Evolutionary conservation across 2,329 filamentous ascomycete species (phyloP).

Genomic region (Ambrosiella beaveri): DNA sequence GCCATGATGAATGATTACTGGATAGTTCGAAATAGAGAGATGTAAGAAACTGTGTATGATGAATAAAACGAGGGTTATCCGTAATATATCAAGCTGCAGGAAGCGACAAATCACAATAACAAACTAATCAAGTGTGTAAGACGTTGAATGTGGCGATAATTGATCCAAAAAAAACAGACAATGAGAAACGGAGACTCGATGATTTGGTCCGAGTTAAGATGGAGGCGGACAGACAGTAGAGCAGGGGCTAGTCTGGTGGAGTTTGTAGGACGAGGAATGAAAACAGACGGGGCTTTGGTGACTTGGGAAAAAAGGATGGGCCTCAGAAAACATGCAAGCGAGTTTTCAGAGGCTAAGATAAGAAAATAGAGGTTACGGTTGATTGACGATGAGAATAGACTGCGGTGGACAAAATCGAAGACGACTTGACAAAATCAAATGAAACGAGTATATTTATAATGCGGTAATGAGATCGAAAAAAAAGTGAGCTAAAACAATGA

Average conservation of each 20-base stretch:
- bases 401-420: too few relatives aligned
- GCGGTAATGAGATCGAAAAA: not conserved
- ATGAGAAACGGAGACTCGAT: not conserved
- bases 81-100: too few relatives aligned
- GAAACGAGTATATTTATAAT: not conserved
- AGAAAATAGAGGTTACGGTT: too few relatives aligned
- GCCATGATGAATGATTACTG: conserved; percentile 24
- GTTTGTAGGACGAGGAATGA: not conserved
- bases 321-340: not conserved
- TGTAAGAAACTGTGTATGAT: too few relatives aligned
- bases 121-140: not conserved
- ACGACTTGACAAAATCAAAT: not conserved
- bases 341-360: not conserved
- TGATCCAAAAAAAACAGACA: not conserved
- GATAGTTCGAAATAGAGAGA: too few relatives aligned
- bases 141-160: not conserved
- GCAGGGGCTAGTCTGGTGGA: too few relatives aligned
- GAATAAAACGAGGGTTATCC: too few relatives aligned
- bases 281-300: not conserved
- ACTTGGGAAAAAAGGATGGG: not conserved
- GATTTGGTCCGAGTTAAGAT: not conserved
- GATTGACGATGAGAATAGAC: too few relatives aligned
- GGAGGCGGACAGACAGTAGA: not conserved
- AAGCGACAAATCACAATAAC: not conserved
- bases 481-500: conserved; percentile 1